These are phyloP conservation scores for Garcia nutans DNA, from an alignment of 345 rosid species.

Conservation along the genomic window DNA sequence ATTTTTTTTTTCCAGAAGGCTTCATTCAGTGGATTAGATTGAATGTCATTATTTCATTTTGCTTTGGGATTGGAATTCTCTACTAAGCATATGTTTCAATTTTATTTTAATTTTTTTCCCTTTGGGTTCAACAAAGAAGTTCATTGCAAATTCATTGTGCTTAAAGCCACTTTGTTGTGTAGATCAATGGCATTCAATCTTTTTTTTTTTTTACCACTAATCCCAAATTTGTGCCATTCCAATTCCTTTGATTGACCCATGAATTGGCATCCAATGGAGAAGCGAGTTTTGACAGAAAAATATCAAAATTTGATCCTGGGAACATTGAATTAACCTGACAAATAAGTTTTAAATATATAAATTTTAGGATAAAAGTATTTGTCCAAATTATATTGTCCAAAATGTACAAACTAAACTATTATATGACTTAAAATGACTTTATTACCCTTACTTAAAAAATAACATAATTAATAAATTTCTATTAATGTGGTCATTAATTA, in stretches of 20 bases:
- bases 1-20: neutral
- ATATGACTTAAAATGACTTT: no score
- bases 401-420: no score
- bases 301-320: no score
- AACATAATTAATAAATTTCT: no score
- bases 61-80: neutral
- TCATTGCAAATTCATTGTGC: neutral
- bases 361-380: no score
- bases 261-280: neutral
- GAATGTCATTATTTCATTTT: neutral
- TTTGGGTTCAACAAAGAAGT: neutral
- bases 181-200: neutral
- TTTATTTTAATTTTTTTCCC: no score
- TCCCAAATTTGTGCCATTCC: neutral
- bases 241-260: neutral
- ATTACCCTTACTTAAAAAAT: no score
- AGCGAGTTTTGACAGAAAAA: neutral
- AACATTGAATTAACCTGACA: no score
- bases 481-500: no score
- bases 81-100: neutral
- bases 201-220: neutral
- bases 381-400: no score
- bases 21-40: neutral
- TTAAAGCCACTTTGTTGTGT: neutral
- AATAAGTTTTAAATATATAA: no score